Evolutionary conservation across 2,329 filamentous ascomycete genomes (phyloP), one percentile per base, ranked within the genome.

Genomic region (Colletotrichum orbiculare): DNA sequence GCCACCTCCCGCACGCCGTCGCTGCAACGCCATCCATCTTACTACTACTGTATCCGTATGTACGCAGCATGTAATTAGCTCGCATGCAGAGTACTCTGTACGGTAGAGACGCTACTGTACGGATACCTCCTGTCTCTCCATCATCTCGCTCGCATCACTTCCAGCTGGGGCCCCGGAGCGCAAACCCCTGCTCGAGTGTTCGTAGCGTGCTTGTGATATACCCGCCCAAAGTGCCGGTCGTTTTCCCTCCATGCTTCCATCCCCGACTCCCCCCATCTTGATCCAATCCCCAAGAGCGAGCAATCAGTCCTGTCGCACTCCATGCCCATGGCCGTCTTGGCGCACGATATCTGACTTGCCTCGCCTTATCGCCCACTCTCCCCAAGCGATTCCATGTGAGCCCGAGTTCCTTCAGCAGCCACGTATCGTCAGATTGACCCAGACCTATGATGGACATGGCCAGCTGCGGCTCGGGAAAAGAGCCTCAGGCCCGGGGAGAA

Each of bases 181-280:
- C 33, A 8, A 17, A 66, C 50, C 60, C 64, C 64, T 64, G 54
- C 61, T 11, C 15, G n/a, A 39, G 60, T 60, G 60, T 64, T 55
- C 64, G 60, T 60, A 66, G 60, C 37, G 54, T 43, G 17, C 25
- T 48, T 59, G 17, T 54, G 43, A 13, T 66, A 66, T 64, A 59
- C 60, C 60, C 60, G 54, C 64, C 47, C 59, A 56, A 63, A 63
- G 60, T 64, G 54, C 60, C 64, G 64, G 60, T 37, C 53, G 38
- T 55, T 25, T 46, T 49, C 13, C 39, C 47, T 57, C 45, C 41
- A 8, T 37, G 42, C 45, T 39, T 45, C 46, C 55, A 58, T 43
- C 37, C 49, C 25, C 25, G 4, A 25, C 25, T 25, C 4, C 4
- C 25, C 25, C 25, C 25, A 25, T 25, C 25, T 25, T 25, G 25